Evolutionary conservation across 2,329 filamentous ascomycete species (phyloP), one percentile per base, ranked within the genome.

Genomic region (Thielaviopsis populi): DNA sequence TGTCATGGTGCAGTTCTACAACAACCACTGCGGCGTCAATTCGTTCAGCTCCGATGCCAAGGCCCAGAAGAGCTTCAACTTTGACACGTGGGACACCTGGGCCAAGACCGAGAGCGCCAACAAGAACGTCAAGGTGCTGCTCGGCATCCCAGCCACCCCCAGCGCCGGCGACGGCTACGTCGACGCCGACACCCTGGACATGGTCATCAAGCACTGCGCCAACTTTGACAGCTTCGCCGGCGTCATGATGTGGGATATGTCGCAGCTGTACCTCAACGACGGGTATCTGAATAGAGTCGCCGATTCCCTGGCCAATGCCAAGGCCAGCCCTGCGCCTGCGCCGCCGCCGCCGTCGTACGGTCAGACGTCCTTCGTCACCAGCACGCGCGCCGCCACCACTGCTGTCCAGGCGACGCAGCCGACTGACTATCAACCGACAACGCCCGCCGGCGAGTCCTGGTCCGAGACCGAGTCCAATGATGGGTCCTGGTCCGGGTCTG

Each of bases 1-100:
- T 10, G 69, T 77, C 59, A 79, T 76, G 69, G 69, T 80, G 60
- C 77, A 79, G 71, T 80, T 79, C 70, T 79, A 78, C 71, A 79
- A 79, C 72, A 79, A 79, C 69, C 82, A 75, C 70, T 88, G 86
- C 71, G 83, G 83, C 17, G 73, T 82, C 1, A 72, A 76, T 66
- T 70, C 72, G 33, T 88, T 78, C 40, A 68, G 75, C 64, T 42
- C 69, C 17, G 65, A 67, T 48, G 72, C 72, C 66, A 62, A 66
- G 13, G 61, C 69, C 8, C 72, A 71, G 17, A 69, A 72, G 8
- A 67, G 68, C 46, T 76, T 78, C 72, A 79, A 78, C 67, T 79
- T 76, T 68, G 69, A 75, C 59, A 69, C 70, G 13, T 80, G 78
- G 78, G 81, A 88, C 70, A 75, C 74, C 66, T 88, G 85, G 85